A percentile compares a stretch with the other conserved stretches of the same genome.
These are phyloP conservation scores for Rhizophagus sp. DNA, from an alignment of 192 early-diverging fungal genomes.

Conservation along the genomic window DNA sequence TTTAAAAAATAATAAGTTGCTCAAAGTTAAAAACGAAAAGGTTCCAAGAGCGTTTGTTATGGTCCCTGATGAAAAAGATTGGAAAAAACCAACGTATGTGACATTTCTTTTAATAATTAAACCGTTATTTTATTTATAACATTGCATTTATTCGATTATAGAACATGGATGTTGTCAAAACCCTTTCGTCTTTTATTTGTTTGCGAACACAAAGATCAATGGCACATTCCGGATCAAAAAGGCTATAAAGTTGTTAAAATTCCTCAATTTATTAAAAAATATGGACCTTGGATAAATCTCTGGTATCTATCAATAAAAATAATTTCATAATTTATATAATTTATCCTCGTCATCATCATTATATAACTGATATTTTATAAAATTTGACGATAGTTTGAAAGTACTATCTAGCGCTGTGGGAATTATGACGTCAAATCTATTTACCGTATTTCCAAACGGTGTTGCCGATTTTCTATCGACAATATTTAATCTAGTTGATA, in stretches of 20 bases:
- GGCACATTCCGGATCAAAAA: no score
- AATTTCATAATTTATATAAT: not conserved
- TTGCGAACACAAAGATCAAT: no score
- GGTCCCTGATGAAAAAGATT: no score
- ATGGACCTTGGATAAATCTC: not conserved
- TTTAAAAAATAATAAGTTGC: no score
- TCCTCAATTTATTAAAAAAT: not conserved
- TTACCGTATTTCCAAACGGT: not conserved
- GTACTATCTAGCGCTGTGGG: no score
- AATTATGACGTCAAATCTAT: no score
- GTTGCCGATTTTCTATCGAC: not conserved
- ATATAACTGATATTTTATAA: no score
- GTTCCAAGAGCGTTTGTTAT: no score
- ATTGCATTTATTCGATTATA: not conserved
- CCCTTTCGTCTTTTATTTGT: not conserved
- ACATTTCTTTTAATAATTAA: not conserved
- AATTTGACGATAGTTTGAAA: no score
- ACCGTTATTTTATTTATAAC: not conserved
- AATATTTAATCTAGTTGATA: not conserved
- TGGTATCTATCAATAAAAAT: not conserved
- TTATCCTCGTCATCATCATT: no score
- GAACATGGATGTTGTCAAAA: no score
- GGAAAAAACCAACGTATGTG: not conserved
- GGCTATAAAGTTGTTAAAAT: not conserved
- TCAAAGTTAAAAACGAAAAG: not conserved